phyloP scores from a whole-genome alignment of 768 basidiomycete genomes.

The Rickenella mellea region DNA sequence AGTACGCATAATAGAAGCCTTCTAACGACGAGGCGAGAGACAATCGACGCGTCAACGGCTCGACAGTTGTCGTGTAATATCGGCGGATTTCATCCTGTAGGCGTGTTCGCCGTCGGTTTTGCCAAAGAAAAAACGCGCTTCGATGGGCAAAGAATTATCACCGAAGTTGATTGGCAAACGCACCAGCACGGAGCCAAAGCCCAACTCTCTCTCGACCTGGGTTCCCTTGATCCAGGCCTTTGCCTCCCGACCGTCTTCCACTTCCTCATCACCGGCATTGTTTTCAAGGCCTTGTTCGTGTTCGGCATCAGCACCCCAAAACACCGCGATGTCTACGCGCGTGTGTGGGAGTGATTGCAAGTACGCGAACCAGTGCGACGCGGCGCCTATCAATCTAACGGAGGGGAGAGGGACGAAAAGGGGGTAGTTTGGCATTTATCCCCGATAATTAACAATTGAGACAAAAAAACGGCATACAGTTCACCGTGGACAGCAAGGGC shows the following conservation, averaged over 20 bases:
- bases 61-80: constrained; percentile 14
- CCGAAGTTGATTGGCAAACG: too few relatives aligned
- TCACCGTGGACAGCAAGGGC: constrained; percentile 58
- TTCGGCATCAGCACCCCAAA: constrained; percentile 38
- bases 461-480: constrained; percentile 32
- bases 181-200: too few relatives aligned
- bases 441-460: neutral
- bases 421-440: neutral
- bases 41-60: constrained; percentile 2
- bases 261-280: neutral
- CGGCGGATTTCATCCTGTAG: constrained; percentile 15
- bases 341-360: constrained; percentile 50
- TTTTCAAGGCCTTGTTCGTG: too few relatives aligned
- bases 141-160: too few relatives aligned
- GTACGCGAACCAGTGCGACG: constrained; percentile 58
- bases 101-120: too few relatives aligned
- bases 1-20: constrained; percentile 45
- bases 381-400: constrained; percentile 34
- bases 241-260: constrained; percentile 3
- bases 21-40: constrained; percentile 10
- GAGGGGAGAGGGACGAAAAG: constrained; percentile 1
- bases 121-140: too few relatives aligned
- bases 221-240: constrained; percentile 4
- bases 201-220: constrained; percentile 2
- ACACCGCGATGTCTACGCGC: constrained; percentile 46